phyloP scores from a whole-genome alignment of 2,329 filamentous ascomycete species.

The Lachnellula cervina region DNA sequence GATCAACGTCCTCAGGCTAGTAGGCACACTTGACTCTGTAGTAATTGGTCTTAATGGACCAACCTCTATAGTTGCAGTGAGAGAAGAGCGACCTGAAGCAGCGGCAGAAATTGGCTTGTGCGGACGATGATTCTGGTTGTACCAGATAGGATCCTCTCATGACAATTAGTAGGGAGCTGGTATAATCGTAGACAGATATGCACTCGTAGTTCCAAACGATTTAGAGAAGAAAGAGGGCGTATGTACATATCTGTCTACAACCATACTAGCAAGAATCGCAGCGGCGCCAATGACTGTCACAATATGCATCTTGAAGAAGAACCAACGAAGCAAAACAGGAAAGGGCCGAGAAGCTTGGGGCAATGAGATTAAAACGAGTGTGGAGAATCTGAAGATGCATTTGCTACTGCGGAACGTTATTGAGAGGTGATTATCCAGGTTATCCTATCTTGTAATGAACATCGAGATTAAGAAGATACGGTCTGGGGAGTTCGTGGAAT shows the following conservation, averaged over 20 bases:
- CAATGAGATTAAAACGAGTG: background rate
- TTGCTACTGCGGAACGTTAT: background rate
- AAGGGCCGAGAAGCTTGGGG: background rate
- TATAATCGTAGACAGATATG: background rate
- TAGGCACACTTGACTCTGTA: background rate
- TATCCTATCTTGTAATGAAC: no score
- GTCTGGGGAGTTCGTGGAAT: no score
- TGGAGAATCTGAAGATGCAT: background rate
- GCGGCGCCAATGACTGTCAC: conserved; percentile 8
- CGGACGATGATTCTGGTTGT: background rate
- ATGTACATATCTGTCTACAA: no score
- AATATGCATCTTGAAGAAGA: conserved; percentile 15
- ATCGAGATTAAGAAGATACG: no score
- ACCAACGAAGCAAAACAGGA: background rate
- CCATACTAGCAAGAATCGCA: conserved; percentile 6
- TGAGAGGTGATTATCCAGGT: no score
- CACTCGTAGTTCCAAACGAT: background rate
- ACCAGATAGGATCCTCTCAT: background rate
- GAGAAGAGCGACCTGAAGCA: background rate
- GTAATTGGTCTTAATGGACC: background rate
- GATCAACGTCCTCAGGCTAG: background rate
- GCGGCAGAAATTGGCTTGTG: no score
- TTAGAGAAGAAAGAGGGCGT: no score
- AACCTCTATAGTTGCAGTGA: background rate
- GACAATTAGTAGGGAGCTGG: background rate